These are phyloP conservation scores for Thamnidium elegans DNA, from an alignment of 192 early-diverging fungal species.

Conservation along the genomic window DNA sequence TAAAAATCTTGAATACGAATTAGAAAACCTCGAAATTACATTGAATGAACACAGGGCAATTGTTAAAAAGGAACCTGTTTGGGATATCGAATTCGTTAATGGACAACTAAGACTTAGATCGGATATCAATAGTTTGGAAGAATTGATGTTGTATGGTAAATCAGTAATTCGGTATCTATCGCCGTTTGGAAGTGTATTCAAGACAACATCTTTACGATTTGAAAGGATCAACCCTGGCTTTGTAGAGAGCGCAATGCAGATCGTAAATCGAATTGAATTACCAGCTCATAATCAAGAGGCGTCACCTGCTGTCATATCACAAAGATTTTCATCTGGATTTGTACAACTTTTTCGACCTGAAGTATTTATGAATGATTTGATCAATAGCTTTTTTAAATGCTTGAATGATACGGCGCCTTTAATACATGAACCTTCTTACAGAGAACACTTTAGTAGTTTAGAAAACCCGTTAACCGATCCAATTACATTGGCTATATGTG, in stretches of 20 bases:
- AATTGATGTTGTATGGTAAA: conserved; percentile 3
- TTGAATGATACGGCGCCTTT: neutral
- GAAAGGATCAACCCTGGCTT: neutral
- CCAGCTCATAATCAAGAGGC: neutral
- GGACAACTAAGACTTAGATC: neutral
- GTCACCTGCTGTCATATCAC: neutral
- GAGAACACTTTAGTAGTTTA: conserved; percentile 5
- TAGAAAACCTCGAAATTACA: neutral
- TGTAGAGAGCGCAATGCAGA: neutral
- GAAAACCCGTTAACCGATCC: conserved; percentile 8
- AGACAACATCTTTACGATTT: conserved; percentile 2
- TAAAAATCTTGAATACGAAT: neutral
- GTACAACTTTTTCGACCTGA: neutral
- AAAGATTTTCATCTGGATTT: neutral
- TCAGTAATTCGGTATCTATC: conserved; percentile 9
- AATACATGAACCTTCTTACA: conserved; percentile 13
- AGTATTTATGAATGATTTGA: neutral
- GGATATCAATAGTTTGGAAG: neutral
- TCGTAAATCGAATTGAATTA: neutral
- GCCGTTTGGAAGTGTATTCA: conserved; percentile 10
- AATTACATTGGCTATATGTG: conserved; percentile 16
- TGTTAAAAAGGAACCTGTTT: neutral
- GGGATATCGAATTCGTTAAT: conserved; percentile 9
- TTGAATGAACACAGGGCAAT: neutral
- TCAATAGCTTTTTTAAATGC: conserved; percentile 3